Percentiles rank a stretch among this genome's conserved stretches.
Evolutionary conservation across 345 rosid species (phyloP).

Genomic region (Eucalyptus cloeziana): DNA sequence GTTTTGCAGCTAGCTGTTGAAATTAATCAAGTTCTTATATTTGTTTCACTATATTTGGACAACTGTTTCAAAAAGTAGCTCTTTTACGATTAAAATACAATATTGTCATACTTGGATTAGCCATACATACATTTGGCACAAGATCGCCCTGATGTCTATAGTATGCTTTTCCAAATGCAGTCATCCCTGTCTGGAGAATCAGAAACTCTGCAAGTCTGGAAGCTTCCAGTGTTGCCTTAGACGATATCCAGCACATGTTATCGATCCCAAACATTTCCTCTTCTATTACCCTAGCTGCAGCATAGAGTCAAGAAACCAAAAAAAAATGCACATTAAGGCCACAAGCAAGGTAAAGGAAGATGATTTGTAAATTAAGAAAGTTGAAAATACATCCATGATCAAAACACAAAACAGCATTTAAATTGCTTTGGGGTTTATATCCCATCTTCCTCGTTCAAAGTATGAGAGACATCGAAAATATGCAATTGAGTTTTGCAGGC

Average conservation of each 20-base stretch:
- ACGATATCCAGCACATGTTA: constrained; percentile 86
- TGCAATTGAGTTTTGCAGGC: neutral
- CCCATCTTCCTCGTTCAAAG: neutral
- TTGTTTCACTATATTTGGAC: neutral
- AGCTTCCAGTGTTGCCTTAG: constrained; percentile 86
- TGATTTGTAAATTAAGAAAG: neutral
- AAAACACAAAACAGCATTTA: neutral
- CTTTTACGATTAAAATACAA: neutral
- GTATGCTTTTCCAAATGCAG: constrained; percentile 89
- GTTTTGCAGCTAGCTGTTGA: constrained; percentile 76
- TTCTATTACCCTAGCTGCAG: constrained; percentile 81
- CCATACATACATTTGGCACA: constrained; percentile 56
- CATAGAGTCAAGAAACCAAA: neutral
- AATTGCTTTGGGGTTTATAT: neutral
- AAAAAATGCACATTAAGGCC: neutral
- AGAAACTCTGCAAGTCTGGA: constrained; percentile 75
- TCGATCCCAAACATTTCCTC: constrained; percentile 90
- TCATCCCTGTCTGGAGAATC: constrained; percentile 95
- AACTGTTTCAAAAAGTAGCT: neutral
- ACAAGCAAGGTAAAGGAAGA: neutral
- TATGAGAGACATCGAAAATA: neutral
- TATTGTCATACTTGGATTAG: neutral
- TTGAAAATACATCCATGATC: neutral
- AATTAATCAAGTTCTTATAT: neutral
- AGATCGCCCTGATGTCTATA: constrained; percentile 80